These are phyloP conservation scores for Xerocomus cyaneibrunnescens DNA, from an alignment of 1,284 basidiomycete genomes.

Conservation along the genomic window DNA sequence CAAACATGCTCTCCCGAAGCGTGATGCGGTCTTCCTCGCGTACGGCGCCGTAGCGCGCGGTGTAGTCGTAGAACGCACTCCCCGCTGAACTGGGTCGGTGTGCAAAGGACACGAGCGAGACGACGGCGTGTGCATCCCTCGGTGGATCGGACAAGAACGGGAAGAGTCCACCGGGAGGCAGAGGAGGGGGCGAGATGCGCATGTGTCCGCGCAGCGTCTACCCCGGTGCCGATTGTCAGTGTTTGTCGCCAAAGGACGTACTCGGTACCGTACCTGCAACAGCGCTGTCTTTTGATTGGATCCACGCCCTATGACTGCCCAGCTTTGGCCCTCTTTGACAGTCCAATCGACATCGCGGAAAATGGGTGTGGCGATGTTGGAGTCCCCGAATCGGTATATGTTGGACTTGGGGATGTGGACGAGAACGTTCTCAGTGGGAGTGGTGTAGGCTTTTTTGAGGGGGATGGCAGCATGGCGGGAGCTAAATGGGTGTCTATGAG, in stretches of 20 bases:
- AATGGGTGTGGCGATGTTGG: conserved; percentile 44
- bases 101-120: conserved; percentile 75
- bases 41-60: conserved; percentile 85
- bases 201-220: conserved; percentile 71
- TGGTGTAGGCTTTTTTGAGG: conserved; percentile 9
- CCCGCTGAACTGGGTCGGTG: conserved; percentile 57
- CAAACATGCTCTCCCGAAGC: conserved; percentile 67
- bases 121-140: conserved; percentile 47
- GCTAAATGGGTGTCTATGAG: neutral
- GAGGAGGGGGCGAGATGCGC: conserved; percentile 59
- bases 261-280: conserved; percentile 52
- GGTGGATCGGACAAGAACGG: conserved; percentile 55
- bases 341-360: conserved; percentile 60
- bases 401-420: conserved; percentile 46
- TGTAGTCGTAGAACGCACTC: conserved; percentile 88
- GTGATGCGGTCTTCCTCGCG: conserved; percentile 80
- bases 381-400: conserved; percentile 52
- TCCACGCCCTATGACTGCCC: conserved; percentile 67
- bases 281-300: conserved; percentile 51
- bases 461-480: neutral
- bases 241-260: neutral
- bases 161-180: conserved; percentile 65
- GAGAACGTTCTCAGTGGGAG: conserved; percentile 16
- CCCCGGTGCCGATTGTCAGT: neutral
- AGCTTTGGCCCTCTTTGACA: conserved; percentile 60